Evolutionary conservation across 75 land plant genomes (phyloP), one percentile per base, ranked within the genome.

Genomic region (Picea glauca): DNA sequence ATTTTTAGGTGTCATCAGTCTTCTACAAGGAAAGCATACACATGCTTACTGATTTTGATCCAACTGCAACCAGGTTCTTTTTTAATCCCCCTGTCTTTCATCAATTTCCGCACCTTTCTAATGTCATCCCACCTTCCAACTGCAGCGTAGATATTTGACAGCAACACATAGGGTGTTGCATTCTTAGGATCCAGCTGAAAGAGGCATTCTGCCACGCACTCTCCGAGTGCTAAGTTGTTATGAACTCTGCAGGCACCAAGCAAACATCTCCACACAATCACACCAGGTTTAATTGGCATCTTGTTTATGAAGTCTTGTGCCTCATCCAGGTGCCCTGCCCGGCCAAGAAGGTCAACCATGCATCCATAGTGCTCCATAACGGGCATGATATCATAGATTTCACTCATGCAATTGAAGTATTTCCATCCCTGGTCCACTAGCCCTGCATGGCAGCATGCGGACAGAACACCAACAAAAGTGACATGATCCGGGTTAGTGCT

Each of bases 381-480:
- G 23, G 85, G 89, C 3, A 17, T n/a, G 58, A 90, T 76, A 7
- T 83, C 87, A 83, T 87, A 60, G 13, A 60, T 79, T 20, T 61
- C 63, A 3, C 3, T 18, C 87, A 87, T 87, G 1, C 30, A n/a
- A 12, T 80, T 17, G 74, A 87, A 90, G 1, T 87, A 57, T 59
- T 62, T 57, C 1, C 32, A 64, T 30, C 91, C 91, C 77, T 85
- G 81, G 59, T 83, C 77, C 8, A 90, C 84, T 59, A 90, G 72
- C 31, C 89, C 91, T 58, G 84, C 72, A 85, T 90, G 91, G 77
- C 87, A 81, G 76, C 91, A 90, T 58, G 89, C 83, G 9, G 87
- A 61, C 5, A 90, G 87, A 46, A 90, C 40, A 59, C 87, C 80
- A 26, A 83, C 86, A 85, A 90, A 87, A 14, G 91, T 90, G 6